Conservation (phyloP, 129 eudicot species). For the Lonicera japonica region DNA sequence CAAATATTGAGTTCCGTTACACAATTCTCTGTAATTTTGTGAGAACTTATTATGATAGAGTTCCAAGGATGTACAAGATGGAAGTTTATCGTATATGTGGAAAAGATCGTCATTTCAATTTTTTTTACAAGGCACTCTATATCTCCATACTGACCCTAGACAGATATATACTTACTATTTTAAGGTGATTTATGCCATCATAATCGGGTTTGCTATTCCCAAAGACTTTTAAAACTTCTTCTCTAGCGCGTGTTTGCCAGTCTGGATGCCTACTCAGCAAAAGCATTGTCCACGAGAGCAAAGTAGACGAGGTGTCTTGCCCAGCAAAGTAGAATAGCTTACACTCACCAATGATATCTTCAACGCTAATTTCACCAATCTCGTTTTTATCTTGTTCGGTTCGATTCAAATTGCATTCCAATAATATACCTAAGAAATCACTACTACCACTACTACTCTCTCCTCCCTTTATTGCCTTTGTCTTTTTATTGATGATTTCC, state of each 20-base stretch:
- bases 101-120: no score
- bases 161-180: slow-evolving; percentile 17
- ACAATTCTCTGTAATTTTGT: not conserved
- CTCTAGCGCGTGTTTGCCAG: slow-evolving; percentile 53
- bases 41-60: slow-evolving; percentile 29
- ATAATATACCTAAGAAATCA: slow-evolving; percentile 26
- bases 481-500: slow-evolving; percentile 19
- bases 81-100: no score
- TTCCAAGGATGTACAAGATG: no score
- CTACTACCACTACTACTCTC: not conserved
- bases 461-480: slow-evolving; percentile 22
- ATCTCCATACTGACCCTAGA: no score
- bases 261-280: slow-evolving; percentile 41
- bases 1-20: not conserved
- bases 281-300: slow-evolving; percentile 55
- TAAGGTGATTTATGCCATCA: slow-evolving; percentile 34
- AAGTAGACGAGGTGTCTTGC: slow-evolving; percentile 30
- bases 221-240: slow-evolving; percentile 39
- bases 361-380: slow-evolving; percentile 18
- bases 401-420: slow-evolving; percentile 5
- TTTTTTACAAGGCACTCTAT: no score
- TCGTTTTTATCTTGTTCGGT: slow-evolving; percentile 7
- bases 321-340: slow-evolving; percentile 34
- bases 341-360: slow-evolving; percentile 27
- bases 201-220: slow-evolving; percentile 28